These are phyloP conservation scores for Oxalis stricta DNA, from an alignment of 441 rosid genomes.

Conservation along the genomic window DNA sequence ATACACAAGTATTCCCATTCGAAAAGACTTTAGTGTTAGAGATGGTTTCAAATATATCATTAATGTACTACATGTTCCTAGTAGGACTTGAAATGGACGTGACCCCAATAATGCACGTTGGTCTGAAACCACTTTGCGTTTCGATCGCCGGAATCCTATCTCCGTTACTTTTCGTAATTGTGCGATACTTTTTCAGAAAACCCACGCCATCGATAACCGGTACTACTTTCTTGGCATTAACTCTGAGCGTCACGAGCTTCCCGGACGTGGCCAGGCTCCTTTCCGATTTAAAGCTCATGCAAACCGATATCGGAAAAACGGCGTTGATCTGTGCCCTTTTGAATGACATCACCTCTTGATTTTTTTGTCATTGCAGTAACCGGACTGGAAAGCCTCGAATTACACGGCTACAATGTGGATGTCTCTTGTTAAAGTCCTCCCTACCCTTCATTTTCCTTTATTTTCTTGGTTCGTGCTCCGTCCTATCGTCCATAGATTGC, in stretches of 20 bases:
- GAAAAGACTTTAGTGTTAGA: slow-evolving; percentile 32
- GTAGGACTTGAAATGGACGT: slow-evolving; percentile 59
- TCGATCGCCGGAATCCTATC: slow-evolving; percentile 26
- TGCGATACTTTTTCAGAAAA: not conserved
- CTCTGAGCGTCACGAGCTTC: slow-evolving; percentile 48
- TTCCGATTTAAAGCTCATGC: slow-evolving; percentile 64
- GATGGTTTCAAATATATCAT: slow-evolving; percentile 43
- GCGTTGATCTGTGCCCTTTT: slow-evolving; percentile 48
- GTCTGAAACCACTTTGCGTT: slow-evolving; percentile 22
- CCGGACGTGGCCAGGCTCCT: slow-evolving; percentile 51
- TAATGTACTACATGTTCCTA: slow-evolving; percentile 44
- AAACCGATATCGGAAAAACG: slow-evolving; percentile 41
- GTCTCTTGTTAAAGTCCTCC: too few relatives aligned
- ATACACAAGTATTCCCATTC: slow-evolving; percentile 19
- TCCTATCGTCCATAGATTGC: slow-evolving; percentile 29
- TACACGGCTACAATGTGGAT: not conserved
- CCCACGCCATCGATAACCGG: slow-evolving; percentile 10
- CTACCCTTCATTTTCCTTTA: slow-evolving; percentile 16
- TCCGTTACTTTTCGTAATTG: slow-evolving; percentile 20
- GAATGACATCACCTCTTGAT: slow-evolving; percentile 46
- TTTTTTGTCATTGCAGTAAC: slow-evolving; percentile 14
- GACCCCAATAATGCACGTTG: slow-evolving; percentile 20
- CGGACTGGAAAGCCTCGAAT: not conserved
- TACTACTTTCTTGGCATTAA: slow-evolving; percentile 32
- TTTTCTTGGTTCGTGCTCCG: slow-evolving; percentile 20